Evolutionary conservation across 495 filamentous ascomycete species (phyloP).

Genomic region (Daldinia decipiens): DNA sequence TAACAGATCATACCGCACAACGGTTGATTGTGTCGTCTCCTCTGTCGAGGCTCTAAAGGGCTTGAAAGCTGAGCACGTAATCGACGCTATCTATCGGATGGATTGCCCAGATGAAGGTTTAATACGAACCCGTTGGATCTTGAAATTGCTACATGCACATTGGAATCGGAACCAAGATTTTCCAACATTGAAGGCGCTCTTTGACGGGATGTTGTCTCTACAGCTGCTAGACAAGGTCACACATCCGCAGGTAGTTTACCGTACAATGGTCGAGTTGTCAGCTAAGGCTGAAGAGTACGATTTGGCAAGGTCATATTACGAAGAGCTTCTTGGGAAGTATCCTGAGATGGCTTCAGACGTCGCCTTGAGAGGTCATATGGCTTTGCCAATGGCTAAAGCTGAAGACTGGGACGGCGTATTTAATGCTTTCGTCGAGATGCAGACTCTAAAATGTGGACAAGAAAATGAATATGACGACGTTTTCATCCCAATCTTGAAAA

Average conservation of each 20-base stretch:
- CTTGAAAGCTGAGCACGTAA: slow-evolving; percentile 37
- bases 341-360: slow-evolving; percentile 43
- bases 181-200: slow-evolving; percentile 40
- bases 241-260: slow-evolving; percentile 46
- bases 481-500: slow-evolving; percentile 58
- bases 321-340: slow-evolving; percentile 28
- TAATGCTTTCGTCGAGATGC: slow-evolving; percentile 50
- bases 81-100: slow-evolving; percentile 41
- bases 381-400: slow-evolving; percentile 50
- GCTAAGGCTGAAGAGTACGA: slow-evolving; percentile 49
- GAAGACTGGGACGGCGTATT: slow-evolving; percentile 60
- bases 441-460: slow-evolving; percentile 10
- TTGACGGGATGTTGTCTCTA: slow-evolving; percentile 36
- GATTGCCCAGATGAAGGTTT: slow-evolving; percentile 18
- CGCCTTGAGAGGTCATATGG: slow-evolving; percentile 52
- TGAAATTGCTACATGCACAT: slow-evolving; percentile 46
- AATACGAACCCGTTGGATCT: slow-evolving; percentile 49
- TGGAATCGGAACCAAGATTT: slow-evolving; percentile 47
- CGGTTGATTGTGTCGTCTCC: slow-evolving; percentile 43
- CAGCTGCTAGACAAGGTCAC: slow-evolving; percentile 35
- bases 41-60: slow-evolving; percentile 46
- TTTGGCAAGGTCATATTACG: slow-evolving; percentile 46
- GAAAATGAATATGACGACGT: slow-evolving; percentile 42
- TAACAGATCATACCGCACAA: slow-evolving; percentile 28
- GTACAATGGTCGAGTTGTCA: slow-evolving; percentile 54